phyloP scores from a whole-genome alignment of 164 flowering plant species.

The Macadamia integrifolia region DNA sequence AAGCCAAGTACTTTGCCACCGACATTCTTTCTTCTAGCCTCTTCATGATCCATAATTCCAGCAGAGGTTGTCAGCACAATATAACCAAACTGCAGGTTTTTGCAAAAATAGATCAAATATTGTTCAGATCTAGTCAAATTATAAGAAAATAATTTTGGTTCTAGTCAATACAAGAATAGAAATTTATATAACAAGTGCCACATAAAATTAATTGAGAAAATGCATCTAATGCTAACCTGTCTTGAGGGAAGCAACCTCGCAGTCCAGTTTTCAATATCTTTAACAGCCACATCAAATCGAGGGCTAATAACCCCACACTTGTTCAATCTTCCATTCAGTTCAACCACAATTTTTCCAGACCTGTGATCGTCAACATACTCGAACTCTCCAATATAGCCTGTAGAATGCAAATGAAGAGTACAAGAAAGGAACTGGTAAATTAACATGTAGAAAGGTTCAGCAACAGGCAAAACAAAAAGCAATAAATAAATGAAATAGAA shows the following conservation, averaged over 20 bases:
- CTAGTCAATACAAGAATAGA: no score
- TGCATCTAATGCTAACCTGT: constrained; percentile 34
- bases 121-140: no score
- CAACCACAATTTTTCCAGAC: constrained; percentile 61
- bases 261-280: constrained; percentile 69
- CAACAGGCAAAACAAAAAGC: not conserved
- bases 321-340: constrained; percentile 63
- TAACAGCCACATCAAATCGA: constrained; percentile 66
- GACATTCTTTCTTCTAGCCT: constrained; percentile 58
- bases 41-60: constrained; percentile 64
- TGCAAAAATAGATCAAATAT: not conserved
- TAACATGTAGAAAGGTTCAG: not conserved
- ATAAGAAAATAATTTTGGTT: no score
- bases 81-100: constrained; percentile 42
- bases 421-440: not conserved
- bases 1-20: constrained; percentile 62
- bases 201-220: no score
- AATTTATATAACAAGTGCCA: no score
- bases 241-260: constrained; percentile 65
- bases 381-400: constrained; percentile 69
- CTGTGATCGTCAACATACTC: constrained; percentile 68
- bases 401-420: not conserved
- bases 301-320: constrained; percentile 74
- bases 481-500: not conserved
- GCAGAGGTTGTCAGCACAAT: constrained; percentile 64